Conservation (phyloP, 2,329 filamentous ascomycete species). For the Fusarium burgessii region DNA sequence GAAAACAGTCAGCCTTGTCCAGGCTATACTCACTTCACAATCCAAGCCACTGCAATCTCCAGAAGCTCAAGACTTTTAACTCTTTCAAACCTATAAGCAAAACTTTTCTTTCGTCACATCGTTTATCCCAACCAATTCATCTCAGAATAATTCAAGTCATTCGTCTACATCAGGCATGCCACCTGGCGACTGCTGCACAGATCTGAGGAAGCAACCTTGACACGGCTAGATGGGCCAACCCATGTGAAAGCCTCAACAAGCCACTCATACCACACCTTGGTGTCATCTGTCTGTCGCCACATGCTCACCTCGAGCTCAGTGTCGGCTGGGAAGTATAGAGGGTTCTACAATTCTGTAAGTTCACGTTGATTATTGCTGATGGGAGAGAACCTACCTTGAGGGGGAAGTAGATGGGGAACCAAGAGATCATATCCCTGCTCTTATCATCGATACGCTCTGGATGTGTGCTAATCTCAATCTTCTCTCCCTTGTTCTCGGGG, state of each 20-base stretch:
- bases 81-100: conserved; percentile 15
- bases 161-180: conserved; percentile 76
- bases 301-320: conserved; percentile 91
- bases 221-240: conserved; percentile 68
- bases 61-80: not conserved
- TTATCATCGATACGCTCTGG: conserved; percentile 92
- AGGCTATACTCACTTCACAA: conserved; percentile 23
- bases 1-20: not conserved
- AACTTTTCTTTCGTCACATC: conserved; percentile 35
- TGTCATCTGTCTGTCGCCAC: conserved; percentile 95
- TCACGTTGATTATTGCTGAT: not conserved
- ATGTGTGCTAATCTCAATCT: conserved; percentile 90
- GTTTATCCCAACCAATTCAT: not conserved
- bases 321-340: conserved; percentile 85
- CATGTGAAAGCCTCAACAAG: conserved; percentile 85
- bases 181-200: conserved; percentile 77
- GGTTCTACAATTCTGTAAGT: conserved; percentile 67
- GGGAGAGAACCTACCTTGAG: conserved; percentile 74
- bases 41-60: not conserved
- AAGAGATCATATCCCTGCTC: conserved; percentile 98
- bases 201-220: conserved; percentile 75
- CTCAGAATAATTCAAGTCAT: not conserved
- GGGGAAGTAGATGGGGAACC: conserved; percentile 99
- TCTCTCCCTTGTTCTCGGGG: conserved; percentile 54
- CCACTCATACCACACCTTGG: conserved; percentile 99